Evolutionary conservation across 2,329 filamentous ascomycete genomes (phyloP), one percentile per base, ranked within the genome.

Genomic region (Diaporthe destruens): DNA sequence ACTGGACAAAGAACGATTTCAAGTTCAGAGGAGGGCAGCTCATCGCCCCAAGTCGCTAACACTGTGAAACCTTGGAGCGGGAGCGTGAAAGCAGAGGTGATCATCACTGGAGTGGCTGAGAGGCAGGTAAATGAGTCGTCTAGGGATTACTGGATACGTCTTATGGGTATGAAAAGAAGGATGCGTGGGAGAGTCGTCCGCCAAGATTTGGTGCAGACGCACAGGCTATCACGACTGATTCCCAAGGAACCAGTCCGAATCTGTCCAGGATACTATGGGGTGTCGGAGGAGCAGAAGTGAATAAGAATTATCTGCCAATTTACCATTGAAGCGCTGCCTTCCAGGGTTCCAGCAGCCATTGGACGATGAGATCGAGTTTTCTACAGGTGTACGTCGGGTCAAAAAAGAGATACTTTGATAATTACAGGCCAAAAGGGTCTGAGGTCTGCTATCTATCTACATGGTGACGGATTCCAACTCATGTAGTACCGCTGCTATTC

Each of bases 1-100:
- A 71, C 56, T 1, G 68, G 63, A 8, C 68, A 71, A 34, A 39
- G 18, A 18, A 63, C 54, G n/a, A 47, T 71, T 32, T n/a, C 44
- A 16, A n/a, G 12, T 18, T 18, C 9, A 4, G 44, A 0, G 11
- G 34, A 9, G 7, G 16, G 16, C 18, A 36, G 6, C 16, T 29
- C 32, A 39, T n/a, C 47, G 11, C 9, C 23, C 7, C n/a, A 39
- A 5, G 6, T 9, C 12, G 4, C 12, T 14, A 12, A 6, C 23
- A 12, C 18, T 0, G 5, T 25, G 20, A 32, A 34, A 6, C n/a
- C 20, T 3, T 71, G 68, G 68, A 44, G 55, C n/a, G 68, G 68
- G 1, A 3, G 20, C 4, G 7, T 20, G 5, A 54, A 42, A 12
- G 44, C 23, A 2, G 68, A 63, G n/a, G 1, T 54, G 47, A 23